Conservation (phyloP, 1,284 basidiomycete species). For the Moesziomyces antarcticus region DNA sequence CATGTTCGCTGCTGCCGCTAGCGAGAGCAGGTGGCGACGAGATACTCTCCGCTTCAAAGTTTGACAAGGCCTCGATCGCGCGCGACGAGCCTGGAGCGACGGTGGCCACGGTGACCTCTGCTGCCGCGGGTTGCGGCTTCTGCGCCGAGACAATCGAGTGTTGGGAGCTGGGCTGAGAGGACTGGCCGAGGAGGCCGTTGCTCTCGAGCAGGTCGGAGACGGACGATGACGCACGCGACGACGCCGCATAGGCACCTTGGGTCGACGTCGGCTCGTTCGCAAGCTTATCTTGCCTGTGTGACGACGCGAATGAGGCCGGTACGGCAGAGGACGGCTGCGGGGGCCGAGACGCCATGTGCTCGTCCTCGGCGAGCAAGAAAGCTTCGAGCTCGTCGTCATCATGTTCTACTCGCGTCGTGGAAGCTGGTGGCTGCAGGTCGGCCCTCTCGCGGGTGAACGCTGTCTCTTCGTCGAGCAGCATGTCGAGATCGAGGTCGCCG, state of each 20-base stretch:
- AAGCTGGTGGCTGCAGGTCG: background rate
- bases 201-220: slow-evolving; percentile 31
- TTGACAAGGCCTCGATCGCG: slow-evolving; percentile 26
- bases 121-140: slow-evolving; percentile 6
- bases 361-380: slow-evolving; percentile 28
- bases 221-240: slow-evolving; percentile 16
- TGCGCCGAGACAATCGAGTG: slow-evolving; percentile 6
- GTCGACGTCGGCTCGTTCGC: background rate
- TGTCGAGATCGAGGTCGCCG: slow-evolving; percentile 32
- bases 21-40: background rate
- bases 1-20: background rate
- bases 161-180: slow-evolving; percentile 35
- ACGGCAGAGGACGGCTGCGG: background rate
- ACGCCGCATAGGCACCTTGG: background rate
- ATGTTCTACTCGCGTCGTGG: background rate
- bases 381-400: slow-evolving; percentile 42
- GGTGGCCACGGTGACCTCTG: slow-evolving; percentile 5
- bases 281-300: background rate
- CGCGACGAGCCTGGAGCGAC: slow-evolving; percentile 19
- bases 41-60: background rate
- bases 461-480: slow-evolving; percentile 41
- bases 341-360: slow-evolving; percentile 4
- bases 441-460: background rate
- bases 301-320: slow-evolving; percentile 5
- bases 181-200: slow-evolving; percentile 36